These are phyloP conservation scores for Jatropha multifida DNA, from an alignment of 441 rosid genomes.

Conservation along the genomic window DNA sequence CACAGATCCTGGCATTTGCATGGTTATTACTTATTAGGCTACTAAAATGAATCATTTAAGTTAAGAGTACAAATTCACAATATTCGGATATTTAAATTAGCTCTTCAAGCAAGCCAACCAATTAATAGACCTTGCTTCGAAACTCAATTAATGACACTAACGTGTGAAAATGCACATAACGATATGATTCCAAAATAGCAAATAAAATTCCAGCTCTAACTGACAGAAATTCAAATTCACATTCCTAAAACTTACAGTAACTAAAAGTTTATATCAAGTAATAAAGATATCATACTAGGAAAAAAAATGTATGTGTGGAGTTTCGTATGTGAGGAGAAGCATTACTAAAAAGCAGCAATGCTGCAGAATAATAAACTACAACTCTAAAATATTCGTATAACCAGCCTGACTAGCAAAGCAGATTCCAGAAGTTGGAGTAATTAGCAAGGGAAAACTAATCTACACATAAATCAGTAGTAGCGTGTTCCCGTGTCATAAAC, in stretches of 20 bases:
- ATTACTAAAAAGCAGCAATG: neutral
- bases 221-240: no score
- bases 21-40: no score
- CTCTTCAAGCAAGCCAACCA: neutral
- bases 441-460: neutral
- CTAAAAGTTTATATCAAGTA: neutral
- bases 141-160: no score
- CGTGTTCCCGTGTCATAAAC: constrained; percentile 49
- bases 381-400: neutral
- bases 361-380: constrained; percentile 15
- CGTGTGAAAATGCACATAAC: neutral
- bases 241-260: neutral
- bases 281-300: no score
- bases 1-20: no score
- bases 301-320: no score
- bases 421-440: neutral
- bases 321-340: neutral
- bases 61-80: no score
- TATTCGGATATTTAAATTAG: no score
- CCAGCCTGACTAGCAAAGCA: neutral
- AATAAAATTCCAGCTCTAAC: neutral
- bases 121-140: neutral
- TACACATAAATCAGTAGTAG: constrained; percentile 42
- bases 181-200: neutral
- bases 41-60: no score